phyloP scores from a whole-genome alignment of 192 early-diverging fungal genomes.

The Gonapodya prolifera region DNA sequence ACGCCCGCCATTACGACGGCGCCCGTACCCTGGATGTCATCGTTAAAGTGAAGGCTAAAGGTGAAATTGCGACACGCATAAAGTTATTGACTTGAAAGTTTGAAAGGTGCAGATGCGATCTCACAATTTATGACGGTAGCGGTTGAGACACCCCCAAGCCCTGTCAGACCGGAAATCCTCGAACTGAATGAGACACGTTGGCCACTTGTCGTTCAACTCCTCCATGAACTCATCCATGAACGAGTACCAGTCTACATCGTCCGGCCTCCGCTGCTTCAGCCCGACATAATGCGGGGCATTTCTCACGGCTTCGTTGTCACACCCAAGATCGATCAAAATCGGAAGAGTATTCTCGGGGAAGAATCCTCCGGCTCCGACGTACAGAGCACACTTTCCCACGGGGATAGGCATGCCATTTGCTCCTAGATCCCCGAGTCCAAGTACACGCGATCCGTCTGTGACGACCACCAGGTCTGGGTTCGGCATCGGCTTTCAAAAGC shows the following conservation, averaged over 20 bases:
- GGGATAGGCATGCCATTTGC: constrained; percentile 90
- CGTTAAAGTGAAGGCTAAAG: constrained; percentile 56
- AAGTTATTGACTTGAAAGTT: too few species aligned
- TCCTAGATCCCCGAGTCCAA: constrained; percentile 90
- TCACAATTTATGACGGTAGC: constrained; percentile 31
- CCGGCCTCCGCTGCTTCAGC: constrained; percentile 48
- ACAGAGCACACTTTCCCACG: constrained; percentile 22
- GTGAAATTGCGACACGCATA: neutral
- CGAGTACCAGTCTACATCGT: constrained; percentile 52
- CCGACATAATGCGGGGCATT: constrained; percentile 86
- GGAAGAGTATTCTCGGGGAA: constrained; percentile 77
- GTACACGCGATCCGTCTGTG: constrained; percentile 86
- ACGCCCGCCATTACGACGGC: constrained; percentile 86
- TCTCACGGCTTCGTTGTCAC: constrained; percentile 67
- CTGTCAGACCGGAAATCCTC: constrained; percentile 92
- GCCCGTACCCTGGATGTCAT: constrained; percentile 85
- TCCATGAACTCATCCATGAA: constrained; percentile 74
- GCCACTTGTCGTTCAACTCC: constrained; percentile 54
- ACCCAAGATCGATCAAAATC: constrained; percentile 84
- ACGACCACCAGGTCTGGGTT: constrained; percentile 76
- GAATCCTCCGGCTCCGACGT: constrained; percentile 36
- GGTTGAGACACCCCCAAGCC: neutral
- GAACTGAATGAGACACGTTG: constrained; percentile 79
- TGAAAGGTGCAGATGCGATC: constrained; percentile 19
- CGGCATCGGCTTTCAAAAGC: too few species aligned